Evolutionary conservation across 78 protist genomes (phyloP), one percentile per base, ranked within the genome.

Genomic region (Reticulomyxa filosa): DNA sequence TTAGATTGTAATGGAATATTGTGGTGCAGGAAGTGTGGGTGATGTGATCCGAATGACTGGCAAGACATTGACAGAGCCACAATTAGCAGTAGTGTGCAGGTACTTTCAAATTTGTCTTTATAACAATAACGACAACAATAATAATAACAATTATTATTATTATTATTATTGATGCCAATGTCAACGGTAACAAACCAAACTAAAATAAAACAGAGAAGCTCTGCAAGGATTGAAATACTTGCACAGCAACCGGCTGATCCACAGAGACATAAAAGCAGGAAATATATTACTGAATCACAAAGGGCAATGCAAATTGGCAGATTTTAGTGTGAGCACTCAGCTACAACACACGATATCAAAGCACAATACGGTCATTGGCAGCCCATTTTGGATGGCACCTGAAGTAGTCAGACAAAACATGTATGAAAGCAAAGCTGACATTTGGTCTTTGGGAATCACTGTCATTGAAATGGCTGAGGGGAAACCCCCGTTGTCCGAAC

Each of bases 361-460:
- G 29, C 13, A 17, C 13, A 42, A 42, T 13, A 59, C 65, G 20
- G 20, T 59, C 38, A 59, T 59, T 36, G 78, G 78, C 42, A 63
- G 69, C n/a, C 78, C 78, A 3, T 65, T 62, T 53, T 73, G 78
- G 78, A 73, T 73, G 78, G 70, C 78, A 0, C 78, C 78, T 23
- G 78, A 73, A 39, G 46, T 73, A 25, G 29, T 63, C 27, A 70
- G 64, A 32, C 65, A 65, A 42, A 66, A 69, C 0, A 80, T 79
- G 11, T 48, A 62, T 42, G 76, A 25, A 6, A 13, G 5, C 6
- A 4, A 52, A 17, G 76, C 63, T 0, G 77, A 72, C 57, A 30
- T 72, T 32, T 72, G 77, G 77, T 56, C 66, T 22, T 46, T 63
- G 32, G 69, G 70, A 17, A 64, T 68, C 42, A 72, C 76, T 4